Percentiles rank a stretch among this genome's conserved stretches.
These are phyloP conservation scores for Trapa incisa DNA, from an alignment of 345 rosid species.

Conservation along the genomic window DNA sequence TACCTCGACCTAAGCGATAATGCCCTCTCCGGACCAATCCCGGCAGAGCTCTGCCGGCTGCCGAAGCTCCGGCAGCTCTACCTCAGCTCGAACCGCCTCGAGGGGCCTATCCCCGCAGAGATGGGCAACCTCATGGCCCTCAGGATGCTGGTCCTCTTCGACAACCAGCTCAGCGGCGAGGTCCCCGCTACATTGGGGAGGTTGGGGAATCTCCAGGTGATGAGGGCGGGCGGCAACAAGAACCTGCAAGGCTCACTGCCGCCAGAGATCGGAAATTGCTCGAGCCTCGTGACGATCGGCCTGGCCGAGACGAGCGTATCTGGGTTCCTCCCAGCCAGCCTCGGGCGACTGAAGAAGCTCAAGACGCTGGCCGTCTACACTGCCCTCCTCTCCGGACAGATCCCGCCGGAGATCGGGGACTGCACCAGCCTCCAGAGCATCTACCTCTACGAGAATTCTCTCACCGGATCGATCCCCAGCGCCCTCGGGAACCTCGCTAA, in stretches of 20 bases:
- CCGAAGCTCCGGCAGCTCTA: slow-evolving; percentile 35
- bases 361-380: slow-evolving; percentile 70
- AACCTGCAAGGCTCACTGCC: slow-evolving; percentile 64
- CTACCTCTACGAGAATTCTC: slow-evolving; percentile 65
- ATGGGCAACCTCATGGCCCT: slow-evolving; percentile 51
- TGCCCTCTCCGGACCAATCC: slow-evolving; percentile 53
- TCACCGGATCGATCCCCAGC: slow-evolving; percentile 58
- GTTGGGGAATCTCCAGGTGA: slow-evolving; percentile 34
- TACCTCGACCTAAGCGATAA: slow-evolving; percentile 60
- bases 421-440: slow-evolving; percentile 63
- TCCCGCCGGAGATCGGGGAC: slow-evolving; percentile 63
- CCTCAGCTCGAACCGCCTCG: slow-evolving; percentile 51
- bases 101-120: slow-evolving; percentile 46
- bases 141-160: slow-evolving; percentile 39
- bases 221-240: slow-evolving; percentile 88
- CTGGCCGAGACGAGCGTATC: slow-evolving; percentile 81
- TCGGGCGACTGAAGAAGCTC: slow-evolving; percentile 54
- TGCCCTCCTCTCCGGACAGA: slow-evolving; percentile 52
- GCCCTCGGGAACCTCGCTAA: slow-evolving; percentile 41
- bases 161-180: slow-evolving; percentile 56
- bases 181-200: slow-evolving; percentile 52
- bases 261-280: slow-evolving; percentile 59
- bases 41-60: slow-evolving; percentile 48
- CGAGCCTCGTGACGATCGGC: slow-evolving; percentile 44
- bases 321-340: slow-evolving; percentile 57